Percentiles rank a stretch among this genome's conserved stretches.
phyloP scores from a whole-genome alignment of 2,329 filamentous ascomycete species.

The Tolypocladium ophioglossoides region DNA sequence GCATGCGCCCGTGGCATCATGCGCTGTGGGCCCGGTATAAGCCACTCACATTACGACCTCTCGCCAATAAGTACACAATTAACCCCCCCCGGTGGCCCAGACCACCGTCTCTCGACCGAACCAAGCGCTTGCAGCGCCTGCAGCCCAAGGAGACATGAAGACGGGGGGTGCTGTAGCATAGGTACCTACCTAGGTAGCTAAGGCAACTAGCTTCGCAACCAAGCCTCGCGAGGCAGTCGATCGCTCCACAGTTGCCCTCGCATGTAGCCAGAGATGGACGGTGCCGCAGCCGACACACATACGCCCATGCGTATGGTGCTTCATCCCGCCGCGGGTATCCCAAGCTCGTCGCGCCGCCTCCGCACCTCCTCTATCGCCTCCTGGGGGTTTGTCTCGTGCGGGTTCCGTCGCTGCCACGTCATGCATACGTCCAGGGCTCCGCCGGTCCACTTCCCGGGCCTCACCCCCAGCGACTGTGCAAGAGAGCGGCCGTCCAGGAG shows the following conservation, averaged over 20 bases:
- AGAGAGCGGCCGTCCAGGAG: conserved; percentile 69
- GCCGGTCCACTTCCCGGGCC: conserved; percentile 76
- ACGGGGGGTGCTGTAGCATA: neutral
- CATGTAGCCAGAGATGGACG: neutral
- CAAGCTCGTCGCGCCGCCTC: conserved; percentile 39
- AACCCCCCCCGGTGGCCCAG: too few relatives aligned
- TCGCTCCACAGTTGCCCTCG: neutral
- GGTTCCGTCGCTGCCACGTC: conserved; percentile 82
- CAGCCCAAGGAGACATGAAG: neutral
- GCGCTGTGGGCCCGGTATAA: neutral
- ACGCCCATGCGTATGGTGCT: neutral
- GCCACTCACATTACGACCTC: neutral
- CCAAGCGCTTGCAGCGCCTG: too few relatives aligned
- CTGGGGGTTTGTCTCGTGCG: conserved; percentile 46
- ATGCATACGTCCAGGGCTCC: conserved; percentile 69
- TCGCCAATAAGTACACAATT: neutral
- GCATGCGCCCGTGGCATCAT: neutral
- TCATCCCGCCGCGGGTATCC: conserved; percentile 15
- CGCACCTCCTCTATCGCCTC: conserved; percentile 51
- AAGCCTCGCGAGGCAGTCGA: neutral
- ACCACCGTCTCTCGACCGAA: neutral
- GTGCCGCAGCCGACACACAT: neutral
- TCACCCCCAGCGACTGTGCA: conserved; percentile 54
- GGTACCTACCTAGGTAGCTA: neutral
- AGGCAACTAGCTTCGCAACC: neutral